These are phyloP conservation scores for Claviceps sp. DNA, from an alignment of 2,329 filamentous ascomycete species.

Conservation along the genomic window DNA sequence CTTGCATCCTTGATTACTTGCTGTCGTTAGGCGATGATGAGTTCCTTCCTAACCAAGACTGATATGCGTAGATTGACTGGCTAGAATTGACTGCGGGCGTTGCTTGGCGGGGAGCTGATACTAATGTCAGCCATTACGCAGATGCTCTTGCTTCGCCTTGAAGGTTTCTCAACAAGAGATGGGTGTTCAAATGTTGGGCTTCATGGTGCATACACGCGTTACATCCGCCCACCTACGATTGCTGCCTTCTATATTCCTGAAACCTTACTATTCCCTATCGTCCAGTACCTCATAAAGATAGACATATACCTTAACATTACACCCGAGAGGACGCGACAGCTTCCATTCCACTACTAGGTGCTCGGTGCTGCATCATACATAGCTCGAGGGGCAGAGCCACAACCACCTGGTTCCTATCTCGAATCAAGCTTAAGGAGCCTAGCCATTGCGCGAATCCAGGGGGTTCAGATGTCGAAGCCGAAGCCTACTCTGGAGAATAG, in stretches of 20 bases:
- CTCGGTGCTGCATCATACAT: not conserved
- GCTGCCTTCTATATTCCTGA: not conserved
- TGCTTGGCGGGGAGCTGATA: not conserved
- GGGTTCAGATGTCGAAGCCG: conserved; percentile 12
- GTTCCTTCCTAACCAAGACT: not conserved
- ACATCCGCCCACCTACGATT: not conserved
- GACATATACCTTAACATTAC: not conserved
- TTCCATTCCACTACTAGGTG: not conserved
- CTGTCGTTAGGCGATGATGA: not conserved
- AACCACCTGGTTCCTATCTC: not conserved
- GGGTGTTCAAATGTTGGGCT: not conserved
- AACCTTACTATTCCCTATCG: not conserved
- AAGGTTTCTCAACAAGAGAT: not conserved
- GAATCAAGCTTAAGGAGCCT: not conserved
- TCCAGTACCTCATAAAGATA: not conserved
- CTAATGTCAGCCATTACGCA: not conserved
- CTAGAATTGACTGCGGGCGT: not conserved
- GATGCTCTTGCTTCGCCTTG: not conserved
- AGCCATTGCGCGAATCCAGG: not conserved
- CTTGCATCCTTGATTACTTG: not conserved
- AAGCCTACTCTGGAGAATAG: conserved; percentile 14
- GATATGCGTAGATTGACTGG: not conserved
- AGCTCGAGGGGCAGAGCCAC: not conserved
- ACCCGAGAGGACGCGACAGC: not conserved
- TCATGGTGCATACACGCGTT: not conserved